Base-by-base conservation (phyloP, 2,329 filamentous ascomycete species). In the Hypocreales sp. region DNA sequence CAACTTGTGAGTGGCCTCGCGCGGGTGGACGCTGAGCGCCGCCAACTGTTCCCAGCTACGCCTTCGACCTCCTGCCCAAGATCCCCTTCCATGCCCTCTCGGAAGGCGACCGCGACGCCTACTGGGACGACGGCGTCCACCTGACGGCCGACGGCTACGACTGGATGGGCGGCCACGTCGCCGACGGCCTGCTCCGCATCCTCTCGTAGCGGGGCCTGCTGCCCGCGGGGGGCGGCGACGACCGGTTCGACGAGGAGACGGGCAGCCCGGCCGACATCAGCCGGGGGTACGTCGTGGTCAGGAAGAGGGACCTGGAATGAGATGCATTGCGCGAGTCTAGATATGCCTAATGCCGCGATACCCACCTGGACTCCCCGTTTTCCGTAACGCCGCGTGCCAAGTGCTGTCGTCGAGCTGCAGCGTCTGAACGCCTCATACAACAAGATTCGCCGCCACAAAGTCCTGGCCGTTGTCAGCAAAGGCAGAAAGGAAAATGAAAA, bases 121-220 rank as follows among this genome's bases (percentile, higher is more conserved):
- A 70, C 39, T 78, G 71, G 68, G 60, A 71, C 35, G 72, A 79
- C 47, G 60, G 58, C 12, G 36, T 77, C 14, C 72, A 79, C 48
- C 54, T 76, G 8, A 66, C 62, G 1, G 46, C 53, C 0, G 56
- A 53, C 6, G 73, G 73, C 7, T 78, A 79, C 51, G 60, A 74
- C 40, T 51, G 67, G 39, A 68, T 79, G 56, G 73, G 72, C 2
- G 53, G 60, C 21, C 55, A 63, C 31, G 55, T 78, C 26, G 72
- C 62, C 25, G 55, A 61, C 15, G 56, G 51, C 17, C 45, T 78
- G 8, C 50, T 68, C 24, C 52, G 57, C 17, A 49, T 73, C 21
- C 38, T 64, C 24, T 44, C 11, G 5, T 8, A 16, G 24, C 20
- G 9, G 13, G 11, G 8, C 10, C 13, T 14, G 46, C 33, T 45